These are phyloP conservation scores for Euptelea pleiosperma DNA, from an alignment of 164 flowering plant genomes.

Conservation along the genomic window DNA sequence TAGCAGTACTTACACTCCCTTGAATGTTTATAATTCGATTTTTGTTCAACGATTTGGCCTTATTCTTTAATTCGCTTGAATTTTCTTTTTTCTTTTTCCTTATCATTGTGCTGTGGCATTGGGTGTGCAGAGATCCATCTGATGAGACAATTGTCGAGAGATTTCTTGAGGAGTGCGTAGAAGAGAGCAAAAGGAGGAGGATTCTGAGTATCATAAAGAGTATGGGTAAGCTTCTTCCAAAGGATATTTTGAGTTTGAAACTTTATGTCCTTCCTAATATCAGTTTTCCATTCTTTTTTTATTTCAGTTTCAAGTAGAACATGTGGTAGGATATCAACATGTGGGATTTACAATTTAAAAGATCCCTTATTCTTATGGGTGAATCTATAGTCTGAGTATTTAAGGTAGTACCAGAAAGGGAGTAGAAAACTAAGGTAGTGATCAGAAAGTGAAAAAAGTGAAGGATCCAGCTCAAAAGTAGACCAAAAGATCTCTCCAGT, in stretches of 20 bases:
- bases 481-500: no score
- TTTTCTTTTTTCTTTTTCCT: neutral
- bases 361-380: no score
- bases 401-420: neutral
- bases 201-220: conserved; percentile 61
- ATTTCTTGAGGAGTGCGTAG: conserved; percentile 72
- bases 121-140: conserved; percentile 55
- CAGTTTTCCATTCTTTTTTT: no score
- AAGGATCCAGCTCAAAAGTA: no score
- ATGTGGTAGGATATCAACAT: neutral
- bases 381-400: no score
- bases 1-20: no score
- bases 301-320: neutral
- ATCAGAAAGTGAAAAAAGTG: no score
- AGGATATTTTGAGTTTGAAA: neutral
- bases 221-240: conserved; percentile 54
- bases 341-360: no score
- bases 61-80: no score
- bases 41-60: no score
- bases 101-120: neutral
- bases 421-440: no score
- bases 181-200: conserved; percentile 42
- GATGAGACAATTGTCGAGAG: conserved; percentile 67
- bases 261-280: neutral
- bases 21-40: no score